These are phyloP conservation scores for Aspergillus aculeatus DNA, from an alignment of 2,329 filamentous ascomycete genomes.

Conservation along the genomic window DNA sequence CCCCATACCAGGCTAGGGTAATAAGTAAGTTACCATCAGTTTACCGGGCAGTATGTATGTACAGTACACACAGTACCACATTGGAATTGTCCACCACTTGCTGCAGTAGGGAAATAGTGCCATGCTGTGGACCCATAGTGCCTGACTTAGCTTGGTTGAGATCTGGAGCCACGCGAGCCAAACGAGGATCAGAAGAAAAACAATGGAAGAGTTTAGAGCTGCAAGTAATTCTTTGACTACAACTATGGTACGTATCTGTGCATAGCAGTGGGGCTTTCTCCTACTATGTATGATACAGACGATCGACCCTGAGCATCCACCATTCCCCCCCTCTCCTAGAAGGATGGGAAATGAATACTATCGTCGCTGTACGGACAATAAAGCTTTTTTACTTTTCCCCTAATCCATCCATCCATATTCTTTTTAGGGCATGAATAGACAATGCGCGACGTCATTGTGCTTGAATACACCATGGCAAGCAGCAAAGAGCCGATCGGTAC, in stretches of 20 bases:
- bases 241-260: slow-evolving; percentile 4
- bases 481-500: slow-evolving; percentile 1
- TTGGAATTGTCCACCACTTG: background rate
- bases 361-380: slow-evolving; percentile 9
- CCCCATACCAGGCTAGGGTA: background rate
- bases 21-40: background rate
- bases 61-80: background rate
- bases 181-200: slow-evolving; percentile 16
- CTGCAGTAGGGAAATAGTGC: slow-evolving; percentile 16
- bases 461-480: slow-evolving; percentile 11
- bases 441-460: slow-evolving; percentile 22
- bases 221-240: slow-evolving; percentile 22
- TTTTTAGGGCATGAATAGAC: background rate
- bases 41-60: background rate
- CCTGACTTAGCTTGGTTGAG: slow-evolving; percentile 21
- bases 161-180: slow-evolving; percentile 26
- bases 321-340: background rate
- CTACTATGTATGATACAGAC: background rate
- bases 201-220: slow-evolving; percentile 15
- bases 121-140: slow-evolving; percentile 19
- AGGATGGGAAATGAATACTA: background rate
- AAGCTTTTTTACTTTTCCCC: background rate
- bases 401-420: background rate
- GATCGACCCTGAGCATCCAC: slow-evolving; percentile 5
- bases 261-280: slow-evolving; percentile 1